Percentiles rank a stretch among this genome's conserved stretches.
These are phyloP conservation scores for Nicotiana sylvestris DNA, from an alignment of 257 asterid genomes.

Conservation along the genomic window DNA sequence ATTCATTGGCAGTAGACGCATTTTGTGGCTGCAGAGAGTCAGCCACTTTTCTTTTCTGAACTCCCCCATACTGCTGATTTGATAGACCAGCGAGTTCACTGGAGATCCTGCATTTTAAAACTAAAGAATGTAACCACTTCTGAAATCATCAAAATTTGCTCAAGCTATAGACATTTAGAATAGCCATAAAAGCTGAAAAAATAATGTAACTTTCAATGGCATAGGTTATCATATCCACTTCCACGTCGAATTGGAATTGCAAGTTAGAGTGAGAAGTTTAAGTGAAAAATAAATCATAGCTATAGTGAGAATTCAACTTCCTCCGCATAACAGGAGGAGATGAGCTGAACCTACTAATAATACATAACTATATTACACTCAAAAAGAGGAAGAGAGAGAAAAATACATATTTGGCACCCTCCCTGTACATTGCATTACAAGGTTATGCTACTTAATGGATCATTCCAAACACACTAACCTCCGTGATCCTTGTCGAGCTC, in stretches of 20 bases:
- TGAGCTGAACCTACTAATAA: neutral
- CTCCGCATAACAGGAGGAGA: neutral
- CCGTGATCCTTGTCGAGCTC: slow-evolving; percentile 61
- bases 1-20: slow-evolving; percentile 31
- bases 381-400: too few species aligned
- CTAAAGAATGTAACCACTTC: neutral
- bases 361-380: too few species aligned
- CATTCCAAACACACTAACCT: slow-evolving; percentile 39
- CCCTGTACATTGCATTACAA: too few species aligned
- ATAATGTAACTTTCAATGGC: neutral
- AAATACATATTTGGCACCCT: too few species aligned
- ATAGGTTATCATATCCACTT: neutral
- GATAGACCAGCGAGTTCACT: slow-evolving; percentile 51
- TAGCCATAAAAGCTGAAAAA: neutral
- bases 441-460: too few species aligned
- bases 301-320: neutral
- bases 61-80: slow-evolving; percentile 35
- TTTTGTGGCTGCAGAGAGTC: slow-evolving; percentile 25
- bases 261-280: neutral
- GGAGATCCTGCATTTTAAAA: slow-evolving; percentile 52
- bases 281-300: neutral
- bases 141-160: too few species aligned
- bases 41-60: slow-evolving; percentile 38
- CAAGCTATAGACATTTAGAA: too few species aligned
- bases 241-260: neutral